A percentile compares a stretch with the other conserved stretches of the same genome.
Evolutionary conservation across 106 monocot genomes (phyloP).

Genomic region (Dioscorea alata): DNA sequence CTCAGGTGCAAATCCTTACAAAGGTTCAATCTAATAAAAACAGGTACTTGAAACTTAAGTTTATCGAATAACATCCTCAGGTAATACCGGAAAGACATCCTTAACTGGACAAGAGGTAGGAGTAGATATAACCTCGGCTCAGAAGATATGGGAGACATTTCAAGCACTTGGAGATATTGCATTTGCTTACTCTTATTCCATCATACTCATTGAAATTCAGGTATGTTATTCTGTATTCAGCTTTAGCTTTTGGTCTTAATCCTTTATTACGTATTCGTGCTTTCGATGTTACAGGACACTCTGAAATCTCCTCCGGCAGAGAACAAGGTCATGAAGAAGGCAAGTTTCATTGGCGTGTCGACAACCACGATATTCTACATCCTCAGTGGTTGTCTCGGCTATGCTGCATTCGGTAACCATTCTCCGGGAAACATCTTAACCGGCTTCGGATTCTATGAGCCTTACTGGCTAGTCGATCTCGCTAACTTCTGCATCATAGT

Average conservation of each 20-base stretch:
- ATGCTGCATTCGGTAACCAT: conserved; percentile 49
- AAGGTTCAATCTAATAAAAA: neutral
- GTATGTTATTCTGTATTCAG: conserved; percentile 1
- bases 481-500: conserved; percentile 52
- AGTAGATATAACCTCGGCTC: conserved; percentile 15
- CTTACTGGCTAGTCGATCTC: conserved; percentile 50
- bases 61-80: conserved; percentile 6
- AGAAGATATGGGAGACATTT: conserved; percentile 43
- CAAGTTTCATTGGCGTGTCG: conserved; percentile 41
- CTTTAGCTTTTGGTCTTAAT: neutral
- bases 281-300: conserved; percentile 36
- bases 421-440: conserved; percentile 65
- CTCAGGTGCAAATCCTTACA: conserved; percentile 19
- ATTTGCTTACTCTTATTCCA: conserved; percentile 47
- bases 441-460: conserved; percentile 62
- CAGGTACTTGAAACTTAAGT: neutral
- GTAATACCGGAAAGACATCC: conserved; percentile 20
- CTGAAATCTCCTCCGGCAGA: conserved; percentile 59
- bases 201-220: conserved; percentile 53
- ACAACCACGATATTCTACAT: conserved; percentile 59
- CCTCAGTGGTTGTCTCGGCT: conserved; percentile 50
- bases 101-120: conserved; percentile 33
- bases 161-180: conserved; percentile 61
- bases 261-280: too few relatives aligned
- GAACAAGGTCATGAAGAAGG: conserved; percentile 69